Evolutionary conservation across 305 asterid genomes (phyloP), one percentile per base, ranked within the genome.

Genomic region (Rubia tinctorum): DNA sequence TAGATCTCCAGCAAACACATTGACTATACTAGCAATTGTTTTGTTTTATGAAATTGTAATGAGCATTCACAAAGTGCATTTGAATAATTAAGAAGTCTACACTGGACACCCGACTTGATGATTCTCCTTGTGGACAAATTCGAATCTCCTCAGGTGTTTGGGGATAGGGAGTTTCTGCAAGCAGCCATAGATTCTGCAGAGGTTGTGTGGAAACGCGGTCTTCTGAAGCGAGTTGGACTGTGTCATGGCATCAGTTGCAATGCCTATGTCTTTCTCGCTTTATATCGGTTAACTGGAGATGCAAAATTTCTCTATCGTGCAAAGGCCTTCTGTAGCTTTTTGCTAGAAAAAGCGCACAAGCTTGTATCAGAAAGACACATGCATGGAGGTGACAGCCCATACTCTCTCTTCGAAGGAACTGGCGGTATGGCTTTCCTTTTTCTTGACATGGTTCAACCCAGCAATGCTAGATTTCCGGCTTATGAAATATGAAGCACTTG

Each of bases 221-320:
- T 89, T 23, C 86, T 89, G 60, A 88, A 83, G 78, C 83, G 91
- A 27, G 87, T 86, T 0, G 92, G 94, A 43, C 76, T 89, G 44
- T 91, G 96, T 75, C 97, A 91, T 75, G 96, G 97, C 51, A 85
- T 89, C 66, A 88, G 97, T 17, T 96, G 97, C 56, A 91, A 91
- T 61, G 81, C 94, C 11, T 91, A 88, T 47, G 85, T 72, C 44
- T 89, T 91, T 78, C 85, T 91, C 14, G 84, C 94, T 9, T 88
- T 89, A n/a, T 88, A 89, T 71, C 91, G 90, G 6, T 75, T 91
- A 44, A 91, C 97, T 2, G 91, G 96, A 34, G 73, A 84, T 8
- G 73, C 68, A 17, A 86, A 86, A 86, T 88, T 81, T 68, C 71
- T 89, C 40, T 88, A 86, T 59, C 85, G 92, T 69, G 97, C 97